Base-by-base conservation (phyloP, 139 green algal genomes). In the Zygnema cylindricum region DNA sequence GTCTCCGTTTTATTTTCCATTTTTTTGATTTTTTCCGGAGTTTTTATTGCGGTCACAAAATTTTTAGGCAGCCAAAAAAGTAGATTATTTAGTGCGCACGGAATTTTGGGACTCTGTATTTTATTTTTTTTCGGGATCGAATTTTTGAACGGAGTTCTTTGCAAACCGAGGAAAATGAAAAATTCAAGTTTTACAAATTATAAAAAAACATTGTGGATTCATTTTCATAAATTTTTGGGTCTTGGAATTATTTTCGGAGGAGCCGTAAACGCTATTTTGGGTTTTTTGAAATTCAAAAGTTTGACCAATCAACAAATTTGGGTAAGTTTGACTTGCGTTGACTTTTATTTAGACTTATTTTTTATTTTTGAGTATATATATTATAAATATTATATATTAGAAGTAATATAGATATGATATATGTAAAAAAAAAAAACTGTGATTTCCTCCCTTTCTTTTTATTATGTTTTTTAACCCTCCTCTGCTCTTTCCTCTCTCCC, bases 11-110 rank as follows among this genome's bases (percentile, higher is more conserved):
- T 84, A 2, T 2, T 84, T 7, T 21, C 38, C 22, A 36, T 84
- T 21, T 32, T 35, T 35, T 2, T 38, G 3, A 3, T 11, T 55
- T 3, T 38, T 11, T 3, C 7, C 3, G 77, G 77, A 39, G 40
- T 33, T 11, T 21, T 84, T 35, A 41, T 84, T 36, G 77, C 77
- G 2, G 75, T 84, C 77, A 84, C n/a, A 16, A 41, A 84, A 39
- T 42, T 84, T 33, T 73, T 84, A 7, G 40, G 77, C 16, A 54
- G 3, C 7, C 16, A 32, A 3, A 22, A 73, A 2, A 33, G 7
- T 3, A 2, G 41, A 36, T 22, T 84, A 7, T 76, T 23, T 22
- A 21, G 2, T 36, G 41, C 55, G 38, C 77, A 84, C 77, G 77
- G 77, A 49, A 84, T 84, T 32, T 11, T 57, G 3, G 40, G 77